A percentile compares a stretch with the other conserved stretches of the same genome.
Conservation (phyloP, 2,329 filamentous ascomycete genomes). For the Colletotrichum destructivum region DNA sequence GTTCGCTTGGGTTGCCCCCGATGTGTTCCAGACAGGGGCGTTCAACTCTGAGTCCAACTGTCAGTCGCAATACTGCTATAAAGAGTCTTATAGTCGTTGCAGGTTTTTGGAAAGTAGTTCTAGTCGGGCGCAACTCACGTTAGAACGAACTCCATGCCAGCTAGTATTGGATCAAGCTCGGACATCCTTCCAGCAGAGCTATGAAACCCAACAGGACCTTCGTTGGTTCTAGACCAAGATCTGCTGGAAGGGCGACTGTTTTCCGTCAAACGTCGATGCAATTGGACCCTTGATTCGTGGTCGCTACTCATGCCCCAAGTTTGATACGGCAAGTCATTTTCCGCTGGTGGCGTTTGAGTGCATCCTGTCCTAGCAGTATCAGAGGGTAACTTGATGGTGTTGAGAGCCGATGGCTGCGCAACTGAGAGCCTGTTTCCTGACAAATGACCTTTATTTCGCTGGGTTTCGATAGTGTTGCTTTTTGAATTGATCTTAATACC, state of each 20-base stretch:
- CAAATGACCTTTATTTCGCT: too few relatives aligned
- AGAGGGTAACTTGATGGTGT: not conserved
- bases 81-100: too few relatives aligned
- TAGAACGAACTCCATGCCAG: conserved; percentile 54
- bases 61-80: not conserved
- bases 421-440: too few relatives aligned
- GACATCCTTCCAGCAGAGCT: conserved; percentile 35
- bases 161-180: conserved; percentile 45
- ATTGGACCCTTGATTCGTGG: not conserved
- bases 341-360: not conserved
- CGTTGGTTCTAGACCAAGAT: not conserved
- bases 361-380: too few relatives aligned
- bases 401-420: too few relatives aligned
- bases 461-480: not conserved
- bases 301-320: not conserved
- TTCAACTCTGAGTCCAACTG: conserved; percentile 45
- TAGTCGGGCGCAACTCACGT: conserved; percentile 44
- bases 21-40: conserved; percentile 49
- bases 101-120: too few relatives aligned
- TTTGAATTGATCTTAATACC: not conserved
- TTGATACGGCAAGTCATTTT: not conserved
- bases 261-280: not conserved
- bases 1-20: conserved; percentile 46
- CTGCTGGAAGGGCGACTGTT: not conserved
- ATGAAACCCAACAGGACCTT: not conserved